Evolutionary conservation across 306 rosid genomes (phyloP), one percentile per base, ranked within the genome.

Genomic region (Arachis hypogaea): DNA sequence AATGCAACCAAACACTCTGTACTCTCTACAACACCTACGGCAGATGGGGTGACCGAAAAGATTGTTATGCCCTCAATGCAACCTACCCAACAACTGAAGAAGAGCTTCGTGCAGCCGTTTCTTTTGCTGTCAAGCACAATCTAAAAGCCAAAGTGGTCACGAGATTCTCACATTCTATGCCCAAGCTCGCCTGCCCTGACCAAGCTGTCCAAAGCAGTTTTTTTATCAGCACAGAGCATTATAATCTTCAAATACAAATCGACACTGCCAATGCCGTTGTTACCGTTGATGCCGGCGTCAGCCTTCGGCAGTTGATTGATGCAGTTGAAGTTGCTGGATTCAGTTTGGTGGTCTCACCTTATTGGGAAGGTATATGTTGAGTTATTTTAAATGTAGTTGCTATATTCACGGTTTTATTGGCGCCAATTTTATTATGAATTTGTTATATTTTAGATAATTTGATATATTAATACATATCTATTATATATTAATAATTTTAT

Each of bases 21-120:
- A 92, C 69, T 18, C 86, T 92, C 69, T 45, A n/a, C 75, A 92
- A 87, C 83, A 68, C 93, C 70, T 92, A 92, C 8, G 91, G 91
- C n/a, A 74, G 68, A 8, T 89, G 97, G 97, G 83, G 82, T 1
- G 93, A 92, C 68, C 81, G 93, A 9, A 76, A 79, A 11, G 76
- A 59, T 11, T 92, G 93, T 55, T 69, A 79, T 3, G 88, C 77
- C 1, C 56, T 61, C 7, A 76, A 74, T 6, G 81, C 75, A 7
- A 76, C 88, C 0, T 86, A 84, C 82, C 96, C 97, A 4, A 68
- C 82, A 12, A 79, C 90, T 2, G 90, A 92, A 51, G 81, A 86
- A 47, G 75, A 86, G 58, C 85, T 92, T 11, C 91, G 75, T 29
- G 42, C 12, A 7, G 86, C 93, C 7, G 87, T 92, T 3, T 83